Conservation (phyloP, 441 rosid genomes). For the Metrosideros polymorpha region DNA sequence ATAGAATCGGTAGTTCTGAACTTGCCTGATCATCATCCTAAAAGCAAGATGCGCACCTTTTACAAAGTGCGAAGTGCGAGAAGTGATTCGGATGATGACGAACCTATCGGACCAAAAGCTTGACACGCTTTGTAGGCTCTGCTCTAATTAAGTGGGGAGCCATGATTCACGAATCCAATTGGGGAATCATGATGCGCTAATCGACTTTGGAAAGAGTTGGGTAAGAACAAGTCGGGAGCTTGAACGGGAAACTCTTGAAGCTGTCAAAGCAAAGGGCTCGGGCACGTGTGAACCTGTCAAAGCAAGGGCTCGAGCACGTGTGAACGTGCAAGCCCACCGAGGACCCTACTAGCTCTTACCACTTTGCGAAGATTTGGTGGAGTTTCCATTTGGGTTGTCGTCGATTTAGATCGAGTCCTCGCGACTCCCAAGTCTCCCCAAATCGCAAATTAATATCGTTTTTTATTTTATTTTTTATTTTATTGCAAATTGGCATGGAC, state of each 20-base stretch:
- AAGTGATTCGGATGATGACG: rapidly evolving
- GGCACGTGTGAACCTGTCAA: neutral
- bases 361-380: neutral
- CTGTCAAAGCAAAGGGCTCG: neutral
- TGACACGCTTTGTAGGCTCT: neutral
- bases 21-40: neutral
- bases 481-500: neutral
- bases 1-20: rapidly evolving
- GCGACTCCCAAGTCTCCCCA: neutral
- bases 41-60: neutral
- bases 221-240: neutral
- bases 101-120: neutral
- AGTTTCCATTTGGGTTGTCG: neutral
- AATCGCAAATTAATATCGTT: neutral
- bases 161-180: neutral
- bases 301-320: neutral
- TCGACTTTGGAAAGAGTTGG: neutral
- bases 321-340: neutral
- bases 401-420: neutral
- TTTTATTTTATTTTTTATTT: neutral
- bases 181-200: neutral
- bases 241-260: neutral
- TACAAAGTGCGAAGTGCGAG: rapidly evolving
- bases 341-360: neutral
- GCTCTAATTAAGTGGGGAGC: neutral